phyloP scores from a whole-genome alignment of 108 stramenopile species.

The Asterionellopsis glacialis region DNA sequence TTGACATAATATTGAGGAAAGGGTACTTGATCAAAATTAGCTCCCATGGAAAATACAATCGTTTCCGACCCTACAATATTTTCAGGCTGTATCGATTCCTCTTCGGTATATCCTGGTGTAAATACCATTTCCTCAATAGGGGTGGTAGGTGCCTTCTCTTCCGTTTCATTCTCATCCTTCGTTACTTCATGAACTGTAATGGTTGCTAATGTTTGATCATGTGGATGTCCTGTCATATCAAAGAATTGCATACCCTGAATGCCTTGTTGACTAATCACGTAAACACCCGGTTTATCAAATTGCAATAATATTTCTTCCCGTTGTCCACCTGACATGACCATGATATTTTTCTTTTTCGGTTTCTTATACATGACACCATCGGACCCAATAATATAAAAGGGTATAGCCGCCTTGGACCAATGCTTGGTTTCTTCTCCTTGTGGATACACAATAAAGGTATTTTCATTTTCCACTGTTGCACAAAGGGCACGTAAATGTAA shows the following conservation, averaged over 20 bases:
- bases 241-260: conserved; percentile 49
- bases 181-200: too few relatives aligned
- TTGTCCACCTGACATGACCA: conserved; percentile 41
- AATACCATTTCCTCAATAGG: conserved; percentile 24
- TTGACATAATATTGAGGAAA: conserved; percentile 54
- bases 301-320: conserved; percentile 31
- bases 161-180: background rate
- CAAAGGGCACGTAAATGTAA: conserved; percentile 31
- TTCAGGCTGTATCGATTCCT: conserved; percentile 18
- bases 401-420: conserved; percentile 28
- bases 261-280: conserved; percentile 39
- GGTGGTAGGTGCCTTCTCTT: background rate
- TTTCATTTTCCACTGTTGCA: conserved; percentile 38
- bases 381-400: conserved; percentile 29
- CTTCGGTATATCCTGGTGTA: conserved; percentile 25
- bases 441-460: conserved; percentile 38
- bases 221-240: conserved; percentile 43
- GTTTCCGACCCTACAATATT: conserved; percentile 30
- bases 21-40: conserved; percentile 29
- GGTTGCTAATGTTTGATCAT: conserved; percentile 19
- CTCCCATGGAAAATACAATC: conserved; percentile 44
- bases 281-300: conserved; percentile 35
- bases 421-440: conserved; percentile 18
- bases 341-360: conserved; percentile 13
- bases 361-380: conserved; percentile 33